Evolutionary conservation across 1,284 basidiomycete genomes (phyloP).

Genomic region (Trametes hirsuta): DNA sequence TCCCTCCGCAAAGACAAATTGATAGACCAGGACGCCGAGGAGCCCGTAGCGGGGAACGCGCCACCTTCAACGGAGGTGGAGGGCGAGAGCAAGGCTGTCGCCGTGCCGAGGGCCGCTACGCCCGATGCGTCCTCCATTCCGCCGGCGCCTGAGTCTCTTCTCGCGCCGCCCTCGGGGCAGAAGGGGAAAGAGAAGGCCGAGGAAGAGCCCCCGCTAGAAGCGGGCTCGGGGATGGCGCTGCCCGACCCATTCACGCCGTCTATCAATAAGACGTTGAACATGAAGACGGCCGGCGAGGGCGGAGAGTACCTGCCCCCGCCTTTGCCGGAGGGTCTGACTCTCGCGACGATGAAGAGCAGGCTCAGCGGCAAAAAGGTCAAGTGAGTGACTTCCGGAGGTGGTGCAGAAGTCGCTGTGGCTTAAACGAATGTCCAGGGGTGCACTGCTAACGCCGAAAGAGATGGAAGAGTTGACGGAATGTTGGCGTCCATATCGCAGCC

Average conservation of each 20-base stretch:
- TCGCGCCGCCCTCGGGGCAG: slow-evolving; percentile 15
- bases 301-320: slow-evolving; percentile 34
- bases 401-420: not conserved
- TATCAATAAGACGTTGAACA: slow-evolving; percentile 55
- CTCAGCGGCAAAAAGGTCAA: slow-evolving; percentile 82
- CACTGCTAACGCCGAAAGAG: slow-evolving; percentile 78
- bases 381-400: slow-evolving; percentile 44
- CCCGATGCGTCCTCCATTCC: slow-evolving; percentile 30
- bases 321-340: slow-evolving; percentile 65
- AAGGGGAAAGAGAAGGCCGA: slow-evolving; percentile 15
- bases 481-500: slow-evolving; percentile 82
- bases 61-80: not conserved
- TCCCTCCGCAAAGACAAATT: slow-evolving; percentile 61
- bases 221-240: slow-evolving; percentile 33
- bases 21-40: slow-evolving; percentile 33
- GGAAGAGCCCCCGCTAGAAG: slow-evolving; percentile 14
- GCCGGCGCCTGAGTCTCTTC: slow-evolving; percentile 21
- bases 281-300: slow-evolving; percentile 18
- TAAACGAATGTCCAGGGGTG: slow-evolving; percentile 53
- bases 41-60: not conserved
- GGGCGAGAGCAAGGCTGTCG: not conserved
- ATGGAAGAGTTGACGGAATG: slow-evolving; percentile 78
- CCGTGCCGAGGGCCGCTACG: slow-evolving; percentile 12
- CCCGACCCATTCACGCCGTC: slow-evolving; percentile 72
- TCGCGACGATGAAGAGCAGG: slow-evolving; percentile 64